Percentiles rank a stretch among this genome's conserved stretches.
These are phyloP conservation scores for Macroventuria anomochaeta DNA, from an alignment of 2,329 filamentous ascomycete species.

Conservation along the genomic window DNA sequence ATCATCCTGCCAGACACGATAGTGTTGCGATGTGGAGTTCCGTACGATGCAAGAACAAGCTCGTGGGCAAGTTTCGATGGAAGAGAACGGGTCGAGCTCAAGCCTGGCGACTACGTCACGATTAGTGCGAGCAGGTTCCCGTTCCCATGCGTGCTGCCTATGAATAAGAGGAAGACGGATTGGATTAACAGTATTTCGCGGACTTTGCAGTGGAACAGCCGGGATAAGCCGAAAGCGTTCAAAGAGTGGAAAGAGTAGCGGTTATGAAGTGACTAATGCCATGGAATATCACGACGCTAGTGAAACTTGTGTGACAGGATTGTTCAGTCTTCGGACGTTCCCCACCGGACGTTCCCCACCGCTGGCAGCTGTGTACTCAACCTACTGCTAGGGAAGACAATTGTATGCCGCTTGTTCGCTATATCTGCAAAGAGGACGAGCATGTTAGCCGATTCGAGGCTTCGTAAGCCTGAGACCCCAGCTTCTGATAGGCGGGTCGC, in stretches of 20 bases:
- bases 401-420: too few relatives aligned
- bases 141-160: conserved; percentile 76
- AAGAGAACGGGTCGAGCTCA: conserved; percentile 76
- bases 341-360: too few relatives aligned
- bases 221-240: conserved; percentile 73
- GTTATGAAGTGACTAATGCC: too few relatives aligned
- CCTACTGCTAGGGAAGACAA: too few relatives aligned
- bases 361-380: too few relatives aligned
- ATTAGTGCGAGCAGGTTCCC: conserved; percentile 81
- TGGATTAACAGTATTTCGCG: conserved; percentile 83
- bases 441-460: too few relatives aligned
- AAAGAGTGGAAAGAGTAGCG: conserved; percentile 39
- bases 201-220: conserved; percentile 81
- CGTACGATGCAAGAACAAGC: conserved; percentile 85
- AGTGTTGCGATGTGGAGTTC: conserved; percentile 90
- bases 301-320: too few relatives aligned
- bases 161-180: conserved; percentile 73
- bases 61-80: conserved; percentile 99
- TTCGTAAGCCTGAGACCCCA: too few relatives aligned
- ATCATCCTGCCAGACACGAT: conserved; percentile 97
- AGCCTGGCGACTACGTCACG: conserved; percentile 82
- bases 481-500: too few relatives aligned
- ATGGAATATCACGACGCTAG: too few relatives aligned
- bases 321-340: too few relatives aligned
- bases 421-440: too few relatives aligned